These are phyloP conservation scores for Blastomyces gilchristii DNA, from an alignment of 2,329 filamentous ascomycete species.

Conservation along the genomic window DNA sequence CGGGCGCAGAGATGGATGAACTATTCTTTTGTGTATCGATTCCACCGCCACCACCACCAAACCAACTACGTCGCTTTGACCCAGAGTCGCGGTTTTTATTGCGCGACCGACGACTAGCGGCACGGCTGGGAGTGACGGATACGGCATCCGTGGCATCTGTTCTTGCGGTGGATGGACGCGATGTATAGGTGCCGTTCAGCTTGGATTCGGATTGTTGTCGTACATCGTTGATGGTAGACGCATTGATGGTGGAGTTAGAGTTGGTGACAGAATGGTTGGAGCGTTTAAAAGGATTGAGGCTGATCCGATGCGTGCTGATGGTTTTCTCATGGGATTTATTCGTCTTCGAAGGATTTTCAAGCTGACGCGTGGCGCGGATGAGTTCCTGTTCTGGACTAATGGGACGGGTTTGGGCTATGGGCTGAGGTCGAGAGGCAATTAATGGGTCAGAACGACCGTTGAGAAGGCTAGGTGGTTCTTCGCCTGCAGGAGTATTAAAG, in stretches of 20 bases:
- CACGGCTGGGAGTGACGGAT: conserved; percentile 29
- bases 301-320: conserved; percentile 33
- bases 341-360: conserved; percentile 19
- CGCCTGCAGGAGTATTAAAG: conserved; percentile 21
- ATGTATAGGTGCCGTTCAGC: conserved; percentile 16
- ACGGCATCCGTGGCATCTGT: conserved; percentile 27
- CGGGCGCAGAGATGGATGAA: conserved; percentile 8
- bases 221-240: conserved; percentile 7
- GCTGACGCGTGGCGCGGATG: conserved; percentile 25
- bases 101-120: conserved; percentile 26
- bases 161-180: conserved; percentile 13
- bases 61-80: conserved; percentile 32
- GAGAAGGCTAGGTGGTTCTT: conserved; percentile 36
- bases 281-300: conserved; percentile 36
- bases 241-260: conserved; percentile 29
- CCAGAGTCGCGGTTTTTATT: conserved; percentile 22
- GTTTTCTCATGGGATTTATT: conserved; percentile 27
- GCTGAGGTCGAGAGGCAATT: conserved; percentile 19
- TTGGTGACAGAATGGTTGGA: conserved; percentile 27
- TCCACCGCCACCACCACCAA: conserved; percentile 25
- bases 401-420: conserved; percentile 20
- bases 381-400: conserved; percentile 30
- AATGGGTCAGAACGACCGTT: conserved; percentile 27
- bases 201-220: conserved; percentile 8
- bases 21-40: conserved; percentile 15